Evolutionary conservation across 495 filamentous ascomycete genomes (phyloP), one percentile per base, ranked within the genome.

Genomic region (Penicillium coprophilum): DNA sequence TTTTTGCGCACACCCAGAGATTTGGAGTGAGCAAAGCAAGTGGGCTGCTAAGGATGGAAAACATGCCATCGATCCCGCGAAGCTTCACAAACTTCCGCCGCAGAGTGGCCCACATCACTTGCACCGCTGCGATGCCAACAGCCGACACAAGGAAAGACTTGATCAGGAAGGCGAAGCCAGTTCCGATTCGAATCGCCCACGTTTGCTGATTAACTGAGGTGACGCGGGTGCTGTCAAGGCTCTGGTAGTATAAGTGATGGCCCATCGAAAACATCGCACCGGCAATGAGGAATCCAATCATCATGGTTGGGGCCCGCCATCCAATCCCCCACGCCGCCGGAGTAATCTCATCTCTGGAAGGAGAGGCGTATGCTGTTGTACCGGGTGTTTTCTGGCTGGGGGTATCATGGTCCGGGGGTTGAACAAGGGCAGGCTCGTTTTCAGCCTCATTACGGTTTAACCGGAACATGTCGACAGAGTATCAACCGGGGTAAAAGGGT

Each of bases 171-270:
- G 48, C 48, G 23, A 50, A 36, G 12, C 48, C 48, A 39, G 48
- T 50, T 20, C 48, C 48, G 13, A 50, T 50, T n/a, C 48, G 48
- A 50, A 50, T 36, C 39, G 48, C 30, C 48, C 48, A 50, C 15
- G 48, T 50, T 21, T 50, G 48, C 21, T 50, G 48, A 15, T 31
- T 17, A 15, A 30, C 48, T 12, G 48, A 50, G 31, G 23, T 38
- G 17, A 50, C 48, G 11, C 17, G 28, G 8, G 27, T 39, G 20
- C 36, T 39, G 48, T 50, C 48, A 32, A 19, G 30, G 20, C 48
- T 50, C 15, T 10, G 4, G 30, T 50, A 50, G 48, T 50, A 50
- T 9, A 50, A 9, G 32, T 50, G 48, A 50, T 50, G 48, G 19
- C 48, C 48, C 20, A 50, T n/a, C 31, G 48, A 50, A 19, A 50